Percentiles rank a stretch among this genome's conserved stretches.
phyloP scores from a whole-genome alignment of 2,329 filamentous ascomycete genomes.

The Aspergillus sp. region DNA sequence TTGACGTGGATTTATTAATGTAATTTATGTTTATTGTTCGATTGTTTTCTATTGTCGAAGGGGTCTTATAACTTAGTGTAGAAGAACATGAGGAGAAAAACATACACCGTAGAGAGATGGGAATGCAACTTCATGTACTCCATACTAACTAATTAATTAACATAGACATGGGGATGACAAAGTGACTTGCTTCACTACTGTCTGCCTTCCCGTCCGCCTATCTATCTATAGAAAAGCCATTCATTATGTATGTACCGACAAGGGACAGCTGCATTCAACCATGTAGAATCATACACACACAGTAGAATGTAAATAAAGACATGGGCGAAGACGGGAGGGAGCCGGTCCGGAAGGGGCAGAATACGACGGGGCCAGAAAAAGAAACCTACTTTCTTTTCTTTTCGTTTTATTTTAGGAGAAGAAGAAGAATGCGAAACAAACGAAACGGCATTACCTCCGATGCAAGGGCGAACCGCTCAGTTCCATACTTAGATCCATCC shows the following conservation, averaged over 20 bases:
- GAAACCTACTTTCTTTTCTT: neutral
- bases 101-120: neutral
- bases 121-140: too few species aligned
- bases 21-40: too few species aligned
- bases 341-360: neutral
- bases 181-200: neutral
- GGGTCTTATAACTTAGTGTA: too few species aligned
- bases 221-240: neutral
- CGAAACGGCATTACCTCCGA: neutral
- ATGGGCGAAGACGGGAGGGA: neutral
- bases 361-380: neutral
- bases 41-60: neutral
- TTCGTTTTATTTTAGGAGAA: neutral
- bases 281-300: neutral
- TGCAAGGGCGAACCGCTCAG: neutral
- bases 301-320: neutral
- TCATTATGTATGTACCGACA: neutral
- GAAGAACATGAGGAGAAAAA: neutral
- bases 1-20: too few species aligned
- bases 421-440: neutral
- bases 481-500: neutral
- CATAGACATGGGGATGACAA: neutral
- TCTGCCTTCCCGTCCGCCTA: neutral
- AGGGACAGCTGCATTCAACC: neutral
- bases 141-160: neutral